Evolutionary conservation across 441 rosid species (phyloP).

Genomic region (Hypseocharis bilobata): DNA sequence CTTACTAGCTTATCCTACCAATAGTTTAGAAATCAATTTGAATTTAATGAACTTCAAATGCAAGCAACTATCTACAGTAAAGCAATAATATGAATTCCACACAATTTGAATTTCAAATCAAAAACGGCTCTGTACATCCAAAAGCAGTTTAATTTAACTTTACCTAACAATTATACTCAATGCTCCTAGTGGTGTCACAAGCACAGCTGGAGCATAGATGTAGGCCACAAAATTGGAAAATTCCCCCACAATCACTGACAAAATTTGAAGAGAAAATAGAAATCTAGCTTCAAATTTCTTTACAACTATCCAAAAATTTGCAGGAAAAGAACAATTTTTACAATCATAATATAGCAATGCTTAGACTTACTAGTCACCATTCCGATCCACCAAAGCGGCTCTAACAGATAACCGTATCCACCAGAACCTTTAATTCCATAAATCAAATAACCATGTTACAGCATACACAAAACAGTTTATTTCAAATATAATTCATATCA

Average conservation of each 20-base stretch:
- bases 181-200: conserved; percentile 68
- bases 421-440: conserved; percentile 38
- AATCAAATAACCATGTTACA: background rate
- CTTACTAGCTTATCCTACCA: no score
- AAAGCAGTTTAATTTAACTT: background rate
- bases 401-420: conserved; percentile 55
- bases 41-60: background rate
- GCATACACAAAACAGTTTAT: background rate
- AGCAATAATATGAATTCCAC: background rate
- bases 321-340: background rate
- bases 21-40: background rate
- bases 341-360: background rate
- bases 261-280: background rate
- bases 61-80: background rate
- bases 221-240: conserved; percentile 56
- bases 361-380: conserved; percentile 53
- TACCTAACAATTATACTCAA: conserved; percentile 65
- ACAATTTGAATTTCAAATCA: background rate
- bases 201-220: conserved; percentile 58
- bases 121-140: background rate
- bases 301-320: background rate
- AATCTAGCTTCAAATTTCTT: background rate
- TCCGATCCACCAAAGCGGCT: conserved; percentile 74
- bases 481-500: background rate
- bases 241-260: conserved; percentile 58